A percentile compares a stretch with the other conserved stretches of the same genome.
These are phyloP conservation scores for Pseudognaphalium luteoalbum DNA, from an alignment of 129 eudicot genomes.

Conservation along the genomic window DNA sequence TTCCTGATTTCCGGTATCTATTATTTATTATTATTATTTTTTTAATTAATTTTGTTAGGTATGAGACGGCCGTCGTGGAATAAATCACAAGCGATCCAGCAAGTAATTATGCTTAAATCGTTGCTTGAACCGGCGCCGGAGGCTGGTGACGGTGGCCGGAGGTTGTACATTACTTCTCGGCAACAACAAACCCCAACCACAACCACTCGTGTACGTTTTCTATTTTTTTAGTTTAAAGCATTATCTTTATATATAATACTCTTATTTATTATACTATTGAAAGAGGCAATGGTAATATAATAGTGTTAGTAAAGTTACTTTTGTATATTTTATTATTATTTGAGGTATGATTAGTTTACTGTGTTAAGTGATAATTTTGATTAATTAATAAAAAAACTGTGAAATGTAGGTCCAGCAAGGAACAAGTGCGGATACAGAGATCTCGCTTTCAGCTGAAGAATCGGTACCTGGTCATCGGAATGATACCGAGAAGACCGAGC, in stretches of 20 bases:
- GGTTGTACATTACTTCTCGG: constrained; percentile 49
- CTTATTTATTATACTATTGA: not conserved
- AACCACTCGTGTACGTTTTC: constrained; percentile 48
- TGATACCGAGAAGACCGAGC: constrained; percentile 49
- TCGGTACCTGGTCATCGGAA: constrained; percentile 37
- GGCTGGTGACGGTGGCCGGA: constrained; percentile 41
- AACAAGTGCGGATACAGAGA: constrained; percentile 59
- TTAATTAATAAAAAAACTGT: not conserved
- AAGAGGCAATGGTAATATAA: constrained; percentile 20
- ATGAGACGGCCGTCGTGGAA: constrained; percentile 99
- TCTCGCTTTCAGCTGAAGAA: constrained; percentile 61
- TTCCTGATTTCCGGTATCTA: not conserved
- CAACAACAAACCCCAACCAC: constrained; percentile 33
- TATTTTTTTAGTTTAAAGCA: not conserved
- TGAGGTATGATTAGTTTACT: constrained; percentile 22
- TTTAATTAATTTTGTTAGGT: constrained; percentile 40
- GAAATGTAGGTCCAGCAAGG: constrained; percentile 61
- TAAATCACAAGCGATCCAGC: constrained; percentile 99
- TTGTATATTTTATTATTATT: constrained; percentile 26
- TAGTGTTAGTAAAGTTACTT: constrained; percentile 28
- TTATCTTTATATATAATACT: not conserved
- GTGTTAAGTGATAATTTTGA: constrained; percentile 22
- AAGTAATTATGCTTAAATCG: constrained; percentile 83
- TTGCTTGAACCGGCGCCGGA: constrained; percentile 77
- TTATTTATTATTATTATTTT: too few relatives aligned